phyloP scores from a whole-genome alignment of 768 basidiomycete species.

The Mycena chlorophos region DNA sequence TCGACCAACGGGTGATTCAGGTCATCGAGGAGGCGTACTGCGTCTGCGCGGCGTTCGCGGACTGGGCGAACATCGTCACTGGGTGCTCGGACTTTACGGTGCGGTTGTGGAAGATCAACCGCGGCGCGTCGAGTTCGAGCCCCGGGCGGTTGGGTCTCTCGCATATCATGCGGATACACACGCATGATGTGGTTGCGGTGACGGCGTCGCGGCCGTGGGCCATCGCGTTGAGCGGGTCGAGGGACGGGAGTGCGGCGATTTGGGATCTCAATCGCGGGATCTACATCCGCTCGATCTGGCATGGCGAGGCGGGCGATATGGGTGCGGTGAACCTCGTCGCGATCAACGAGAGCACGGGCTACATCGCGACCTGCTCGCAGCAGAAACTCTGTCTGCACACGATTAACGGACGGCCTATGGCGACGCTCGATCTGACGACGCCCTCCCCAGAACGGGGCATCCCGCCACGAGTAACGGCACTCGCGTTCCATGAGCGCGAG shows the following conservation, averaged over 20 bases:
- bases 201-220: constrained; percentile 83
- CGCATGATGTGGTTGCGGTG: constrained; percentile 63
- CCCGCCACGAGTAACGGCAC: constrained; percentile 62
- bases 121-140: background rate
- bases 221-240: constrained; percentile 76
- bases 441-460: constrained; percentile 44
- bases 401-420: constrained; percentile 80
- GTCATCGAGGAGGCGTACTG: background rate
- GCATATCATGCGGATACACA: too few species aligned
- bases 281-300: constrained; percentile 82
- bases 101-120: background rate
- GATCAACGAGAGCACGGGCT: constrained; percentile 87
- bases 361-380: constrained; percentile 81
- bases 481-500: constrained; percentile 89
- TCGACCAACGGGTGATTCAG: background rate
- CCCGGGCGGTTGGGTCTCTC: too few species aligned
- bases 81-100: background rate
- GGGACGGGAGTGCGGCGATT: constrained; percentile 81
- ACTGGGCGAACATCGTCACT: background rate
- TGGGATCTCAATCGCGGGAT: constrained; percentile 89
- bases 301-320: constrained; percentile 44
- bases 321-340: constrained; percentile 64
- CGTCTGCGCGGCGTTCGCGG: background rate
- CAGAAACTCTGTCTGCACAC: constrained; percentile 77
- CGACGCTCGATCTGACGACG: constrained; percentile 59